Evolutionary conservation across 2,329 filamentous ascomycete genomes (phyloP).

Genomic region (Chaetomiaceae sp.): DNA sequence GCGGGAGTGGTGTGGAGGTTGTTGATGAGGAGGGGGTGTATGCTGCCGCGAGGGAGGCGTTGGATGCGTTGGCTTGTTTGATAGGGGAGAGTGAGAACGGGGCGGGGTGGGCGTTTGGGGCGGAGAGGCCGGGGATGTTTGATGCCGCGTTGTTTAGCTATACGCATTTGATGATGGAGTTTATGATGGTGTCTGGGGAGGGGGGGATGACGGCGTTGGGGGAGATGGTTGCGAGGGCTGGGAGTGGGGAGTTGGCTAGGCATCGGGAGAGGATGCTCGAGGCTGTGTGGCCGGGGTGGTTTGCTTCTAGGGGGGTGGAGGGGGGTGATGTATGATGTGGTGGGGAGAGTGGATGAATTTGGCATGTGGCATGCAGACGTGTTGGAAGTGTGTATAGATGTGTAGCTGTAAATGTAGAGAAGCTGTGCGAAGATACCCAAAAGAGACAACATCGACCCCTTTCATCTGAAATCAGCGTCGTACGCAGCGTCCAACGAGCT

Average conservation of each 20-base stretch:
- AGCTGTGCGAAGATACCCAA: background rate
- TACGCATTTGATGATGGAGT: constrained; percentile 65
- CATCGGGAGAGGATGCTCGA: constrained; percentile 35
- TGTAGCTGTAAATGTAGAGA: background rate
- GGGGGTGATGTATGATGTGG: background rate
- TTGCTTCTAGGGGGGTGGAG: background rate
- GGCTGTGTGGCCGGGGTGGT: constrained; percentile 25
- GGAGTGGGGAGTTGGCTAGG: constrained; percentile 19
- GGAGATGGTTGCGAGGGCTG: constrained; percentile 16
- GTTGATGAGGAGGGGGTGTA: constrained; percentile 36
- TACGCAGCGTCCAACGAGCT: too few species aligned
- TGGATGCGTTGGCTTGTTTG: constrained; percentile 42
- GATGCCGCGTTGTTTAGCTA: constrained; percentile 91
- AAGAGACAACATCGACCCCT: background rate
- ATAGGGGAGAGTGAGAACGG: constrained; percentile 28
- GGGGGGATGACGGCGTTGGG: constrained; percentile 9
- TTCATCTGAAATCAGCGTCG: too few species aligned
- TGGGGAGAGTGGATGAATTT: background rate
- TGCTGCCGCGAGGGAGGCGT: constrained; percentile 40
- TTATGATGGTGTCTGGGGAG: constrained; percentile 4
- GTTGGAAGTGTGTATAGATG: background rate
- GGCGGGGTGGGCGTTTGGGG: constrained; percentile 46
- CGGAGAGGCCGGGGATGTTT: constrained; percentile 61
- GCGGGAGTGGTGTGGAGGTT: background rate
- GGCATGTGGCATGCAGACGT: background rate